Evolutionary conservation across 2,329 filamentous ascomycete genomes (phyloP).

Genomic region (Elsinoe australis): DNA sequence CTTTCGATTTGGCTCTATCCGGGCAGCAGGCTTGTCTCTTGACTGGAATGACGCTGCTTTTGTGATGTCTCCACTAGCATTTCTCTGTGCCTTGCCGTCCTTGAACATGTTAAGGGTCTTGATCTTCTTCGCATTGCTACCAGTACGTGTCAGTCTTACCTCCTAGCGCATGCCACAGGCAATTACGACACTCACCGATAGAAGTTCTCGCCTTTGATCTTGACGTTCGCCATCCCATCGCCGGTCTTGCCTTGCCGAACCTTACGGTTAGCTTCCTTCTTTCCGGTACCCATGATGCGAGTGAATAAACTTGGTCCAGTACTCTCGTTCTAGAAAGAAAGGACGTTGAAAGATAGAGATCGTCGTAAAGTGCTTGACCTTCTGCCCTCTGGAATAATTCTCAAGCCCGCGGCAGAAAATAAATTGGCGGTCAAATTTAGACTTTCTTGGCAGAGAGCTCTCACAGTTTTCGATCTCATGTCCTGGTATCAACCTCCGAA

Average conservation of each 20-base stretch:
- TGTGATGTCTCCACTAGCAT: constrained; percentile 74
- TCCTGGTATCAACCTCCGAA: constrained; percentile 8
- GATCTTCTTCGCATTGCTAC: constrained; percentile 69
- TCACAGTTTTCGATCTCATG: background rate
- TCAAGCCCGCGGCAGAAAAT: constrained; percentile 10
- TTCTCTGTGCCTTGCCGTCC: constrained; percentile 73
- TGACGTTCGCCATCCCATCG: constrained; percentile 87
- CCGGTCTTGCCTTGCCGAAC: constrained; percentile 75
- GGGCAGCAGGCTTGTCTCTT: constrained; percentile 68
- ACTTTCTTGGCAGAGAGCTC: constrained; percentile 12
- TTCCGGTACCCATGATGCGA: constrained; percentile 77
- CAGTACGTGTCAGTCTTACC: constrained; percentile 17
- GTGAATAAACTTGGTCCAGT: background rate
- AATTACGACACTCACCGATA: constrained; percentile 56
- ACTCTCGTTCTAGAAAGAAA: too few relatives aligned
- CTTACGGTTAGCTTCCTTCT: constrained; percentile 82
- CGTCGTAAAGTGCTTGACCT: too few relatives aligned
- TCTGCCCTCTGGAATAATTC: constrained; percentile 12
- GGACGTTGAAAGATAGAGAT: too few relatives aligned
- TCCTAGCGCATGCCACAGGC: too few relatives aligned
- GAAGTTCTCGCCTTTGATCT: constrained; percentile 95
- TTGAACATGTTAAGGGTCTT: constrained; percentile 87
- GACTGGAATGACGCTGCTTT: constrained; percentile 80
- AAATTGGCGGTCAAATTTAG: constrained; percentile 5
- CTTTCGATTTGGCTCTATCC: constrained; percentile 91